These are phyloP conservation scores for Barnettozyma sp. DNA, from an alignment of 805 yeast genomes.

Conservation along the genomic window DNA sequence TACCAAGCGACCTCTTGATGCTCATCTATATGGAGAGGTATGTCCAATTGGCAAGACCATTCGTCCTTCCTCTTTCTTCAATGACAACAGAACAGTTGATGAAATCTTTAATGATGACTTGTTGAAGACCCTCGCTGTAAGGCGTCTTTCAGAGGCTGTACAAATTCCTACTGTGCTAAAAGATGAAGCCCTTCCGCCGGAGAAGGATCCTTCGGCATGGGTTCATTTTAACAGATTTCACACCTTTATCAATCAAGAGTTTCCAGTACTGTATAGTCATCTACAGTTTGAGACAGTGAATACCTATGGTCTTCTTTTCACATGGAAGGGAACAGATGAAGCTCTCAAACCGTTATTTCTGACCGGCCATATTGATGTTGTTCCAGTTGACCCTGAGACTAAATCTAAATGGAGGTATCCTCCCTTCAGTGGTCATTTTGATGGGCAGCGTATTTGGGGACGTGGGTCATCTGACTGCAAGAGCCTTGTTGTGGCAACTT, in stretches of 20 bases:
- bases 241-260: slow-evolving; percentile 42
- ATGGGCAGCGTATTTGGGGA: slow-evolving; percentile 61
- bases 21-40: no score
- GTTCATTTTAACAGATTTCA: slow-evolving; percentile 35
- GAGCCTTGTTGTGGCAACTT: slow-evolving; percentile 51
- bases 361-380: slow-evolving; percentile 78
- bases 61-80: slow-evolving; percentile 25
- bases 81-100: slow-evolving; percentile 28
- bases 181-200: slow-evolving; percentile 35
- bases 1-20: no score
- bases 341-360: slow-evolving; percentile 56
- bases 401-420: slow-evolving; percentile 52
- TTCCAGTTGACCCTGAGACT: slow-evolving; percentile 61
- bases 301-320: slow-evolving; percentile 53
- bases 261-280: slow-evolving; percentile 45
- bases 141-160: slow-evolving; percentile 42
- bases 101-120: slow-evolving; percentile 29
- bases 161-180: slow-evolving; percentile 44
- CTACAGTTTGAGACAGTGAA: slow-evolving; percentile 51
- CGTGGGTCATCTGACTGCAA: slow-evolving; percentile 74
- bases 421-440: slow-evolving; percentile 60
- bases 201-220: slow-evolving; percentile 31
- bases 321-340: slow-evolving; percentile 50
- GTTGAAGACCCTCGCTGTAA: slow-evolving; percentile 32
- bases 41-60: slow-evolving; percentile 22